Evolutionary conservation across 805 yeast genomes (phyloP).

Genomic region (Yarrowia sp.): DNA sequence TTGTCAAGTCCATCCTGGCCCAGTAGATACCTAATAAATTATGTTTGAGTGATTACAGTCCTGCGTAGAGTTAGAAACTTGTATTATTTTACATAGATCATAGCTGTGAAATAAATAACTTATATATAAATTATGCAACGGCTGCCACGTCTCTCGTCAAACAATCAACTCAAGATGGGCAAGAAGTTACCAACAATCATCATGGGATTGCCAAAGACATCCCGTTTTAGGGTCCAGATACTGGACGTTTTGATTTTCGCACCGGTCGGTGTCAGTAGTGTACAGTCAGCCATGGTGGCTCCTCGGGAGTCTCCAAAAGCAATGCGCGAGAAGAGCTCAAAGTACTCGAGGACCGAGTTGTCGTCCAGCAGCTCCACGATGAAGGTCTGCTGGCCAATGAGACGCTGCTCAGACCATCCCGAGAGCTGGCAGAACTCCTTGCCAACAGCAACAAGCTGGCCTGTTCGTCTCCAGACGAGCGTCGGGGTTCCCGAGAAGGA

Average conservation of each 20-base stretch:
- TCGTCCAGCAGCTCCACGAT: constrained; percentile 79
- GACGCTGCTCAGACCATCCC: constrained; percentile 78
- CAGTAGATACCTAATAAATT: constrained; percentile 49
- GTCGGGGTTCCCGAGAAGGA: constrained; percentile 90
- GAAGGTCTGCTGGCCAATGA: constrained; percentile 44
- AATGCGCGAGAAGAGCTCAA: constrained; percentile 75
- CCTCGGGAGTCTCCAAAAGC: constrained; percentile 92
- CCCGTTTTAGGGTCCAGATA: constrained; percentile 90
- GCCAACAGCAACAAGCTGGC: constrained; percentile 93
- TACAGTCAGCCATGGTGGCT: constrained; percentile 83
- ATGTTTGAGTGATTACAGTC: constrained; percentile 6
- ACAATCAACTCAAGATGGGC: constrained; percentile 51
- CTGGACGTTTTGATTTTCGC: constrained; percentile 65
- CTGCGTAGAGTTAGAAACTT: no score
- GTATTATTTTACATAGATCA: neutral
- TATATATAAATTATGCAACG: neutral
- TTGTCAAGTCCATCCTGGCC: constrained; percentile 88
- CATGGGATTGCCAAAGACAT: constrained; percentile 95
- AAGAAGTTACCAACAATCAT: constrained; percentile 92
- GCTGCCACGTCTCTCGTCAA: neutral
- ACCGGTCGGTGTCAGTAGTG: constrained; percentile 51
- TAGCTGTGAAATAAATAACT: neutral
- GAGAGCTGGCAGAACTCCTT: constrained; percentile 87
- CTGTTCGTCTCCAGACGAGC: constrained; percentile 91
- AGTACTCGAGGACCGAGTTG: constrained; percentile 79